Evolutionary conservation across 805 yeast species (phyloP).

Genomic region (Jamesozyma spencerorum): DNA sequence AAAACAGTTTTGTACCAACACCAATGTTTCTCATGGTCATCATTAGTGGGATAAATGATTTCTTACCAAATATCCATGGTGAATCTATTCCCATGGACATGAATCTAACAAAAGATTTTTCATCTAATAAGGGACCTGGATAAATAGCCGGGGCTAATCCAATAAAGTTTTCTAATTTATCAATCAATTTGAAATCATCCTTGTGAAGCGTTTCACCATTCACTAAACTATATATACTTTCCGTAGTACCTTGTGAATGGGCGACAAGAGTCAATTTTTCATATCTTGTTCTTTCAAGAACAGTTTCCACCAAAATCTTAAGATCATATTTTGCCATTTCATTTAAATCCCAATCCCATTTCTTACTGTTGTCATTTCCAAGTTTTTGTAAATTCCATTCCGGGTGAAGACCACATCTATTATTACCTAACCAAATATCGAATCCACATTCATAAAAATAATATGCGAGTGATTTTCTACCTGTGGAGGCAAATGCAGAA

Average conservation of each 20-base stretch:
- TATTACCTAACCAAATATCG: constrained; percentile 90
- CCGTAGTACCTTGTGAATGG: constrained; percentile 93
- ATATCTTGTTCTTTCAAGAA: constrained; percentile 34
- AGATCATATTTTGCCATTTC: constrained; percentile 76
- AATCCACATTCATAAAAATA: constrained; percentile 46
- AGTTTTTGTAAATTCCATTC: constrained; percentile 38
- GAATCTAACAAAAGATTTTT: constrained; percentile 50
- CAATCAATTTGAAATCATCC: constrained; percentile 33
- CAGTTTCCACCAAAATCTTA: constrained; percentile 59
- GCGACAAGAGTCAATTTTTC: constrained; percentile 55
- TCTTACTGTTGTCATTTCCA: constrained; percentile 27
- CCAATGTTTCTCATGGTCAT: constrained; percentile 44
- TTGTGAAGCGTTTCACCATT: constrained; percentile 29
- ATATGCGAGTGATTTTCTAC: constrained; percentile 66
- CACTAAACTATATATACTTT: constrained; percentile 61
- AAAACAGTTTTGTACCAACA: constrained; percentile 45
- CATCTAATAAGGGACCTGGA: constrained; percentile 68
- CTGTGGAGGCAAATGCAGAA: constrained; percentile 79
- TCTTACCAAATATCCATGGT: constrained; percentile 59
- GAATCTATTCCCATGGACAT: constrained; percentile 44
- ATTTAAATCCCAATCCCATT: constrained; percentile 93
- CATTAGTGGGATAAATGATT: constrained; percentile 72
- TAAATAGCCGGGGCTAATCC: constrained; percentile 88
- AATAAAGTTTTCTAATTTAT: constrained; percentile 55
- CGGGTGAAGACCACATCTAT: constrained; percentile 77